These are phyloP conservation scores for Oryza longistaminata DNA, from an alignment of 176 grass and related monocot genomes.

Conservation along the genomic window DNA sequence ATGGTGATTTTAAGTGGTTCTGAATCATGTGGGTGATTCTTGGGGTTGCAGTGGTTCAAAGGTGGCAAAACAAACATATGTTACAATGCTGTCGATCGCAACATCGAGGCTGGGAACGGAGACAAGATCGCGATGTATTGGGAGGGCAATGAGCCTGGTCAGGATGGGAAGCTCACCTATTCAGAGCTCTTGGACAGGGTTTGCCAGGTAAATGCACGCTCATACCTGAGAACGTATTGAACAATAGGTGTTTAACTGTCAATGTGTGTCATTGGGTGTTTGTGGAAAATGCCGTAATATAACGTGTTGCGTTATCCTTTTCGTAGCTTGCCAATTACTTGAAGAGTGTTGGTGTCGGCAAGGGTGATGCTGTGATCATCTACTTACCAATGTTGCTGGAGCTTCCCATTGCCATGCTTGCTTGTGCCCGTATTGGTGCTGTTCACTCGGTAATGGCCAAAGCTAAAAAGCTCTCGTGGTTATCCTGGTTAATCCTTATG, in stretches of 20 bases:
- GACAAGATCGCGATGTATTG: constrained; percentile 83
- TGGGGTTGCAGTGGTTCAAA: constrained; percentile 80
- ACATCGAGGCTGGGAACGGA: constrained; percentile 69
- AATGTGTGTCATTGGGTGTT: constrained; percentile 32
- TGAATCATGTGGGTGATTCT: constrained; percentile 13
- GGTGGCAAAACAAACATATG: constrained; percentile 92
- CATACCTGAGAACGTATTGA: not conserved
- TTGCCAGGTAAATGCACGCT: constrained; percentile 80
- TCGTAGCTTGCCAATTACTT: constrained; percentile 89
- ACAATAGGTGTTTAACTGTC: constrained; percentile 10
- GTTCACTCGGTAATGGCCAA: constrained; percentile 74
- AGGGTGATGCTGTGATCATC: constrained; percentile 86
- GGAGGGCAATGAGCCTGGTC: constrained; percentile 77
- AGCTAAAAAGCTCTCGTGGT: not conserved
- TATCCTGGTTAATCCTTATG: not conserved
- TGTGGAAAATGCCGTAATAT: not conserved
- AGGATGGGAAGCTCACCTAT: constrained; percentile 75
- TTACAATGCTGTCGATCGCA: constrained; percentile 88
- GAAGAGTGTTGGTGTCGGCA: constrained; percentile 71
- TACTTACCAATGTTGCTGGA: constrained; percentile 98
- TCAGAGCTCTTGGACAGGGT: constrained; percentile 85
- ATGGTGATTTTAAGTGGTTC: not conserved
- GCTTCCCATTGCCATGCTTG: constrained; percentile 95
- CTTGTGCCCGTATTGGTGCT: constrained; percentile 92
- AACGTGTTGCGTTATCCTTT: constrained; percentile 28